Evolutionary conservation across 306 rosid species (phyloP), one percentile per base, ranked within the genome.

Genomic region (Glycine latifolia): DNA sequence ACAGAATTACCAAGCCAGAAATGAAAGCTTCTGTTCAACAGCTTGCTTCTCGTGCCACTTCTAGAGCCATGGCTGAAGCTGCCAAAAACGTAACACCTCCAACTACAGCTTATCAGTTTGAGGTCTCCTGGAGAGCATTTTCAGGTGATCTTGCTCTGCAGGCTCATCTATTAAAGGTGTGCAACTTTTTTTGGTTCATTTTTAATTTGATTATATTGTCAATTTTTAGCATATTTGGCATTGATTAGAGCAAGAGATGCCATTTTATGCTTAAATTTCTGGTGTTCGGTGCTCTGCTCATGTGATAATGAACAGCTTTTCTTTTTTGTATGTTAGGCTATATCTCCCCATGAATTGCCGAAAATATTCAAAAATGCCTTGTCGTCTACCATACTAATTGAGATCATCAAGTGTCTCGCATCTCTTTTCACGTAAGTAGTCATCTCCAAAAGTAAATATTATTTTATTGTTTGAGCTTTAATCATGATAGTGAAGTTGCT

Each of bases 71-170:
- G 92, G 84, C 86, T 66, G 93, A 92, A 80, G 94, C 94, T 79
- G 91, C 89, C 13, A 87, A 90, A 79, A 91, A 87, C 66, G 82
- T 93, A 31, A 82, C 88, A 68, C 82, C 97, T 1, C 98, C 97
- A 73, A 90, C 86, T 71, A 89, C 99, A 35, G 99, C 99, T 46
- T 95, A 91, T 87, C 94, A 95, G 67, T 95, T 95, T 86, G 99
- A 95, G 89, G 85, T 58, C 71, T 90, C 96, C 73, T 95, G 99
- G 99, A 85, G 89, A 83, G 92, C 91, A 59, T 85, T 95, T 67
- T 85, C 94, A 44, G 96, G 94, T 54, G 94, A 95, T 84, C 71
- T 8, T 71, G 86, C 85, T 71, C 72, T 89, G 52, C 96, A 93
- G 90, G 83, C 94, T 80, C 75, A 55, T 41, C 86, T 95, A 8